A percentile compares a stretch with the other conserved stretches of the same genome.
phyloP scores from a whole-genome alignment of 1,139 yeast genomes.

The Magnusiomyces paraingens region DNA sequence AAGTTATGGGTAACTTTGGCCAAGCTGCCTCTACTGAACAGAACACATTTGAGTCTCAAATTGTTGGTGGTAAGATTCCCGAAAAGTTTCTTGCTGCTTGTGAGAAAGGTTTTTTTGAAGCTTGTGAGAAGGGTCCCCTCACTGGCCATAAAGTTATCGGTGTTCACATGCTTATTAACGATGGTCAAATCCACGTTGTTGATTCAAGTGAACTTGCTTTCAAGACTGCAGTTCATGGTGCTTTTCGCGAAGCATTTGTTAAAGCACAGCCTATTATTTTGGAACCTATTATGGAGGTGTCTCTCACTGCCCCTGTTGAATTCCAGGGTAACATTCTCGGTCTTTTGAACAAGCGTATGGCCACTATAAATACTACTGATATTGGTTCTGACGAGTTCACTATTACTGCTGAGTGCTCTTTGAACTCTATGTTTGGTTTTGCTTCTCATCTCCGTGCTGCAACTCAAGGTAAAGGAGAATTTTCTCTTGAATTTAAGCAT shows the following conservation, averaged over 20 bases:
- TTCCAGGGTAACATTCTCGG: conserved; percentile 94
- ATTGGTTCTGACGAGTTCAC: conserved; percentile 94
- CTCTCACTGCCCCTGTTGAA: conserved; percentile 91
- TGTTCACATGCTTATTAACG: conserved; percentile 86
- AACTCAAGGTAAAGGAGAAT: conserved; percentile 99
- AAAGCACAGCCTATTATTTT: conserved; percentile 79
- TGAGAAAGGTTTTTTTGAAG: conserved; percentile 91
- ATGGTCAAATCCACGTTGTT: conserved; percentile 96
- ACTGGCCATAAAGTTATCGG: conserved; percentile 93
- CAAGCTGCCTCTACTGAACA: conserved; percentile 34
- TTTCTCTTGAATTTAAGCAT: conserved; percentile 87
- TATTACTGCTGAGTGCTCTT: conserved; percentile 87
- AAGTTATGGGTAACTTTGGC: conserved; percentile 78
- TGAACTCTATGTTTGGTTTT: conserved; percentile 93
- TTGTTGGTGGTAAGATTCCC: conserved; percentile 95
- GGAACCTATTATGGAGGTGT: conserved; percentile 94
- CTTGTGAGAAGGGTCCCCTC: conserved; percentile 93
- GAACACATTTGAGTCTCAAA: conserved; percentile 74
- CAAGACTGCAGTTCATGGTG: conserved; percentile 86
- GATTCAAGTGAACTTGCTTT: conserved; percentile 96
- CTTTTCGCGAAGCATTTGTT: conserved; percentile 86
- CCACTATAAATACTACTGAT: conserved; percentile 89
- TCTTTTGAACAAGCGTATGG: conserved; percentile 83
- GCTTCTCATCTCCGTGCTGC: conserved; percentile 93
- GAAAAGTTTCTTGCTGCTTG: conserved; percentile 94